phyloP scores from a whole-genome alignment of 345 rosid genomes.

The Theobroma cacao region DNA sequence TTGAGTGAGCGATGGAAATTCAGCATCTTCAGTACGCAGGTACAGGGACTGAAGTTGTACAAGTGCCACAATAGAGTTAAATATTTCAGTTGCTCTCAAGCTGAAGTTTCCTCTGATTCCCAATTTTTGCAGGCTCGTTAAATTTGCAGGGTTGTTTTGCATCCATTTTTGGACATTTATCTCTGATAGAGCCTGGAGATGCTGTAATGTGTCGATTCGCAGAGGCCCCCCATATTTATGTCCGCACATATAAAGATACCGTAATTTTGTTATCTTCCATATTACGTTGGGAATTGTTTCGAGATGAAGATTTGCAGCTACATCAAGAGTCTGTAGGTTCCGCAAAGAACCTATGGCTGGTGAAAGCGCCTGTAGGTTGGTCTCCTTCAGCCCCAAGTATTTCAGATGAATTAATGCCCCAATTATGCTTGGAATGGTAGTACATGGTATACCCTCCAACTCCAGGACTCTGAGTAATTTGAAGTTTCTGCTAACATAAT shows the following conservation, averaged over 20 bases:
- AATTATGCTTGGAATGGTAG: slow-evolving; percentile 13
- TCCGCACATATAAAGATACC: slow-evolving; percentile 15
- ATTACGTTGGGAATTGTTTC: slow-evolving; percentile 11
- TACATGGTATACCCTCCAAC: slow-evolving; percentile 24
- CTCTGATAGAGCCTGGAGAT: slow-evolving; percentile 20
- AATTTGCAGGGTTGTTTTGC: slow-evolving; percentile 13
- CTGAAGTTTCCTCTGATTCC: slow-evolving; percentile 24
- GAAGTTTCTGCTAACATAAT: neutral
- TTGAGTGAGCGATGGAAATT: neutral
- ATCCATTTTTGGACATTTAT: slow-evolving; percentile 21
- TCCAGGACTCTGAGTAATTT: slow-evolving; percentile 22
- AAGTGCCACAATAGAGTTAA: slow-evolving; percentile 17
- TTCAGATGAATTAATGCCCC: slow-evolving; percentile 22
- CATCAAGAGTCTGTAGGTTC: slow-evolving; percentile 23
- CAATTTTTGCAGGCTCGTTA: slow-evolving; percentile 22
- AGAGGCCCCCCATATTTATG: slow-evolving; percentile 11
- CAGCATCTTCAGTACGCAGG: slow-evolving; percentile 12
- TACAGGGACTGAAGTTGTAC: slow-evolving; percentile 19
- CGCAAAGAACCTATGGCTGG: slow-evolving; percentile 12
- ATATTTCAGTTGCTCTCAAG: neutral
- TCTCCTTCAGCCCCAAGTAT: slow-evolving; percentile 23
- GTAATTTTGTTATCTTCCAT: slow-evolving; percentile 16
- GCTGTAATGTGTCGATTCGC: slow-evolving; percentile 17
- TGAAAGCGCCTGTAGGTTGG: slow-evolving; percentile 14
- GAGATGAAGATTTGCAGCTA: slow-evolving; percentile 20